These are phyloP conservation scores for Lactarius tabidus DNA, from an alignment of 768 basidiomycete genomes.

Conservation along the genomic window DNA sequence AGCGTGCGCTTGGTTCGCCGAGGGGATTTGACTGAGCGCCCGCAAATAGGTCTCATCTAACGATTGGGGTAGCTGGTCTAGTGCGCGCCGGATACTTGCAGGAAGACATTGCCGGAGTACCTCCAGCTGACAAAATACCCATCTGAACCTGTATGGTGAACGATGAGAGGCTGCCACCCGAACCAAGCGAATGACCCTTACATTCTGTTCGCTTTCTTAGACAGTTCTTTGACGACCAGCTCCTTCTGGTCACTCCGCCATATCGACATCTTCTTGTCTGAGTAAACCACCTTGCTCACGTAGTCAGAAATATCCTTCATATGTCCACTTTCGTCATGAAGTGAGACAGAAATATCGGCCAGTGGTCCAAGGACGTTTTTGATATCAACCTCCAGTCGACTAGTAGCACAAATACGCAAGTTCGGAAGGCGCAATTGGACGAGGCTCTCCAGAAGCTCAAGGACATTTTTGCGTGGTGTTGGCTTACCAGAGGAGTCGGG, in stretches of 20 bases:
- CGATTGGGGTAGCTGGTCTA: background rate
- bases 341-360: background rate
- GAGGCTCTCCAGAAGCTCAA: background rate
- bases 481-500: background rate
- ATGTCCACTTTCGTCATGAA: background rate
- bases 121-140: background rate
- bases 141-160: background rate
- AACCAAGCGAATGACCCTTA: background rate
- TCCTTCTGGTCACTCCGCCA: background rate
- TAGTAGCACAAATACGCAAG: background rate
- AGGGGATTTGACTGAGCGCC: background rate
- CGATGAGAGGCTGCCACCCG: background rate
- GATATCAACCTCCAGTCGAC: background rate
- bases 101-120: background rate
- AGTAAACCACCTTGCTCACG: background rate
- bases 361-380: background rate
- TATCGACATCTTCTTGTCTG: background rate
- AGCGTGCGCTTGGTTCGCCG: background rate
- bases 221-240: background rate
- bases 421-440: background rate
- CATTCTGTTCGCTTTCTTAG: background rate
- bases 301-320: background rate
- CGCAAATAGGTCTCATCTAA: background rate
- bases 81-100: background rate
- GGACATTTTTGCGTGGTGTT: background rate